Conservation (phyloP, 163 green algal species). For the Scenedesmus sp. region DNA sequence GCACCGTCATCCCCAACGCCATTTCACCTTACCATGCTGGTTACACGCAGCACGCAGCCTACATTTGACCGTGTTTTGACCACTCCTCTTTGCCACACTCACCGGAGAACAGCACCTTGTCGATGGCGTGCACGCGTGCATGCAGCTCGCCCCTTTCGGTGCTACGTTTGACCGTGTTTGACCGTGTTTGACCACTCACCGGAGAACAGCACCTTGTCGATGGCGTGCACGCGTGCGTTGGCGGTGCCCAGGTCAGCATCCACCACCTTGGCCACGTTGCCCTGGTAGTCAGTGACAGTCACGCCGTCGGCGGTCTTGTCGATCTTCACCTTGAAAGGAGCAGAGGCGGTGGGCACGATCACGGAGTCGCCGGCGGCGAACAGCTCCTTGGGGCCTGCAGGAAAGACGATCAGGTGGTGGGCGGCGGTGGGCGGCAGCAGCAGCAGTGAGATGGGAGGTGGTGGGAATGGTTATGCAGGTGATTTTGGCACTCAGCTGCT, state of each 20-base stretch:
- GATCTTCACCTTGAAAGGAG: background rate
- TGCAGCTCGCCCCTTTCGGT: background rate
- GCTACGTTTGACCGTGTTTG: background rate
- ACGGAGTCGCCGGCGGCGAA: background rate
- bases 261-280: constrained; percentile 18
- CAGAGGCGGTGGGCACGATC: background rate
- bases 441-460: background rate
- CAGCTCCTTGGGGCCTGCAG: constrained; percentile 25
- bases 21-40: no score
- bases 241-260: background rate
- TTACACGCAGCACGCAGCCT: no score
- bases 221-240: constrained; percentile 2
- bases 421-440: background rate
- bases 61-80: no score
- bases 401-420: background rate
- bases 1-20: no score
- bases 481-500: background rate
- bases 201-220: constrained; percentile 47
- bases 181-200: background rate
- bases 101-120: no score
- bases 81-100: no score
- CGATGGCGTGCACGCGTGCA: no score
- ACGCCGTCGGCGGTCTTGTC: constrained; percentile 17
- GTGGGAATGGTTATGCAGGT: no score
- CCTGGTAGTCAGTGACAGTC: constrained; percentile 25